Evolutionary conservation across 1,284 basidiomycete genomes (phyloP), one percentile per base, ranked within the genome.

Genomic region (Rhodotorula sp.): DNA sequence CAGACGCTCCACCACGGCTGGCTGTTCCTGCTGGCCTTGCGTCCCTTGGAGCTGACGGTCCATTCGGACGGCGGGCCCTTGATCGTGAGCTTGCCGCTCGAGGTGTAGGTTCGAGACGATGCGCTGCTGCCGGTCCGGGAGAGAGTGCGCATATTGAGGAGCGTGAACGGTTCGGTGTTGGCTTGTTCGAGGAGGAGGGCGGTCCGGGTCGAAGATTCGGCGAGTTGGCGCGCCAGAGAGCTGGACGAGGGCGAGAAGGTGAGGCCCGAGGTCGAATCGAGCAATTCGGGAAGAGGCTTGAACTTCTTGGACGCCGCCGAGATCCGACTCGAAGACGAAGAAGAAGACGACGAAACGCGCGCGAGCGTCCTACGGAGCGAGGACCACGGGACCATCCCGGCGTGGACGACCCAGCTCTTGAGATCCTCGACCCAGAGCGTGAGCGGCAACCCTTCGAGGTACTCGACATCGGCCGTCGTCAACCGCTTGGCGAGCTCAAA

Each of bases 351-450:
- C 6, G 21, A 56, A 48, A 65, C 64, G 51, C 34, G 73, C 66
- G 63, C 54, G 46, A 62, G 48, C 21, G 34, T 26, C 29, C 29
- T 20, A 49, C 49, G 48, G 6, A 62, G 61, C 48, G 61, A 62
- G 16, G 31, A 34, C 61, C 61, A 62, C 5, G 61, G 52, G 12
- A 64, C 70, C 26, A 97, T 77, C 5, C 93, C 93, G 3, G 89
- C 93, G 78, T 97, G 93, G 1, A 90, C 91, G 67, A 95, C 84
- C 81, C 89, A 89, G 3, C 88, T 82, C 79, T 93, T 91, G 10
- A 91, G 85, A 1, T 85, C 85, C 0, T 92, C 91, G n/a, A 91
- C 81, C 78, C 93, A 88, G 3, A 95, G 82, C 64, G 87, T 85
- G 47, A 93, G 82, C 1, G 93, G 92, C 0, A 93, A 83, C 15